phyloP scores from a whole-genome alignment of 2,329 filamentous ascomycete species.

The Calonectria leucothoes region DNA sequence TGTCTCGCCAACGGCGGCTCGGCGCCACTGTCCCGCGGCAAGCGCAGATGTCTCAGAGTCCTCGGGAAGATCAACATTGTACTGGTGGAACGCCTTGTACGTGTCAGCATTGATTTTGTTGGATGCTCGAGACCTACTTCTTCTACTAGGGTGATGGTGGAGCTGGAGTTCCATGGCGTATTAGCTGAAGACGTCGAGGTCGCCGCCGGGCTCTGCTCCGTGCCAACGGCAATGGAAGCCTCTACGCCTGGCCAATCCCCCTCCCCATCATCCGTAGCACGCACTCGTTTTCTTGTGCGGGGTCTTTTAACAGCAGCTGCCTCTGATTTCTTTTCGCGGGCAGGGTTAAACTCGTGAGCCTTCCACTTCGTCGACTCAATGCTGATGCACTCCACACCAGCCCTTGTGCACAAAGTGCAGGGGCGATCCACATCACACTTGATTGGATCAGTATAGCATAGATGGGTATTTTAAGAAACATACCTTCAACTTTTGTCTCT shows the following conservation, averaged over 20 bases:
- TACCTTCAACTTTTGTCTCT: constrained; percentile 14
- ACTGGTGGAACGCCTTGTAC: constrained; percentile 33
- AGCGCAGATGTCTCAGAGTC: constrained; percentile 30
- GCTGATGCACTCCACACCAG: neutral
- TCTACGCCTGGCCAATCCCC: neutral
- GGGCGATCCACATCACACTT: constrained; percentile 14
- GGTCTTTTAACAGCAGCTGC: neutral
- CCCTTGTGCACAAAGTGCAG: constrained; percentile 5
- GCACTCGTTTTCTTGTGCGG: neutral
- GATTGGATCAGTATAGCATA: neutral
- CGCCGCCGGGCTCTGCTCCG: neutral
- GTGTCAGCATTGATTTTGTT: neutral
- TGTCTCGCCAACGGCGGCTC: neutral
- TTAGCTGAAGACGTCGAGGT: neutral
- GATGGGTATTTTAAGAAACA: neutral
- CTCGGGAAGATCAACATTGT: constrained; percentile 25
- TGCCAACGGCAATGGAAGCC: neutral
- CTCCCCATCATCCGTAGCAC: neutral
- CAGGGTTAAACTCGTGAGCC: neutral
- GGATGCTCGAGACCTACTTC: neutral
- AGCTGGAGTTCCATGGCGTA: constrained; percentile 2
- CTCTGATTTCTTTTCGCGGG: neutral
- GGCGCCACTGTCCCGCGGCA: constrained; percentile 14
- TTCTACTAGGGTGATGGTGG: constrained; percentile 9
- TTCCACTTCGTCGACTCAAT: neutral